Evolutionary conservation across 2,329 filamentous ascomycete genomes (phyloP).

Genomic region (Zymoseptoria tritici): DNA sequence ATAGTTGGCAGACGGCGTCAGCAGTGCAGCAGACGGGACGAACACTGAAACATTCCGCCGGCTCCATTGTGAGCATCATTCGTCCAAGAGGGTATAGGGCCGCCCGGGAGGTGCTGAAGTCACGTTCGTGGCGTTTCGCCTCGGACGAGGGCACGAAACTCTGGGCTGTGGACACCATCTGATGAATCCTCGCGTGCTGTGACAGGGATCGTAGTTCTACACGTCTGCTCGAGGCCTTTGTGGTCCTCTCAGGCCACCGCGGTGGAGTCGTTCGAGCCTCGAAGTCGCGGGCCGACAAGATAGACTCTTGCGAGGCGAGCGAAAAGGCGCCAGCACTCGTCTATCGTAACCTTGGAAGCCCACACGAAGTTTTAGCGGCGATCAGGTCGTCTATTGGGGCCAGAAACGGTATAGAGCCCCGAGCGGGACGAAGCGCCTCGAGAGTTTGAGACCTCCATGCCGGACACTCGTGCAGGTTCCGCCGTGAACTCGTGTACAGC

Average conservation of each 20-base stretch:
- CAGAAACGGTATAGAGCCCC: constrained; percentile 13
- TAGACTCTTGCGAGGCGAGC: constrained; percentile 18
- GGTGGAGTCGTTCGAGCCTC: background rate
- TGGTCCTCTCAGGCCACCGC: too few relatives aligned
- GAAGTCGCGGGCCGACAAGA: constrained; percentile 4
- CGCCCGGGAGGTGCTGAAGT: background rate
- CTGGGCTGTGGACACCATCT: background rate
- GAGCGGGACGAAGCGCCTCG: constrained; percentile 6
- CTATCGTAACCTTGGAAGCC: background rate
- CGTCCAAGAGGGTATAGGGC: background rate
- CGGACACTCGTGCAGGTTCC: background rate
- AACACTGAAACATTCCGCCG: background rate
- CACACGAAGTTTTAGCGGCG: background rate
- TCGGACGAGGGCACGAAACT: background rate
- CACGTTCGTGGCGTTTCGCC: background rate
- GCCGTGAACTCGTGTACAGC: too few relatives aligned
- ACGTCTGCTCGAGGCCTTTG: background rate
- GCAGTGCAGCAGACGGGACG: background rate
- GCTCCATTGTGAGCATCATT: background rate
- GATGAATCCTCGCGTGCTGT: background rate
- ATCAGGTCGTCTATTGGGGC: constrained; percentile 15
- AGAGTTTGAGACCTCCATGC: background rate
- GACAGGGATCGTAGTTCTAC: background rate
- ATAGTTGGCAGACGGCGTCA: background rate
- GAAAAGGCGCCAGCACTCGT: constrained; percentile 11